Base-by-base conservation (phyloP, 2,329 filamentous ascomycete species). In the Trichoderma sp. region DNA sequence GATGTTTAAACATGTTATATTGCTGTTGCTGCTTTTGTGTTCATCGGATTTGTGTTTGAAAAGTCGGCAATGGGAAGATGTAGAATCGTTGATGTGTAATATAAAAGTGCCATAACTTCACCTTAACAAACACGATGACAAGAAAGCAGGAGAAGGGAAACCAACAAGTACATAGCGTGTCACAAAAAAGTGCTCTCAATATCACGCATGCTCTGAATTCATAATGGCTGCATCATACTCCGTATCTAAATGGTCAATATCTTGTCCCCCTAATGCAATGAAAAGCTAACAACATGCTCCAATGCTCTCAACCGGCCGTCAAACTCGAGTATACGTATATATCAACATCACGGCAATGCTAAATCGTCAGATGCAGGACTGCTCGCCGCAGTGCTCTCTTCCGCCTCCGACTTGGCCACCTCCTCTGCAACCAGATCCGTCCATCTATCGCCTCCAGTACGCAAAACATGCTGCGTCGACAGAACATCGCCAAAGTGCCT, bases 401-500 rank as follows among this genome's bases (percentile, higher is more conserved):
- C 74, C 36, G 24, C 28, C 30, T 66, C 61, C 36, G 70, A 74
- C 39, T 76, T 77, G 15, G 72, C 71, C 26, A 74, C 69, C 28
- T 60, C 73, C 34, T 76, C 76, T 14, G 57, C 53, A 7, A 75
- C 72, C 4, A 78, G 76, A 5, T 79, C 75, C 15, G 79, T 78
- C 85, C 85, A 86, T 3, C 74, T 75, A 14, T 80, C 74, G 5
- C 84, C 83, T 0, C 89, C 90, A 0, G 93, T 95, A n/a, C 82
- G 83, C 81, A 94, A 84, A 3, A 95, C 89, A 26, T 87, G 82
- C 2, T 84, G 79, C 4, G 89, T 84, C 76, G 92, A 90, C 11
- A 93, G 79, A 12, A 84, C 83, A 3, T 86, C 84, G 0, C 86
- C 84, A 77, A 97, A 95, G 85, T 93, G 96, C 72, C 86, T 87